Base-by-base conservation (phyloP, 2,329 filamentous ascomycete species). In the Septoria linicola region DNA sequence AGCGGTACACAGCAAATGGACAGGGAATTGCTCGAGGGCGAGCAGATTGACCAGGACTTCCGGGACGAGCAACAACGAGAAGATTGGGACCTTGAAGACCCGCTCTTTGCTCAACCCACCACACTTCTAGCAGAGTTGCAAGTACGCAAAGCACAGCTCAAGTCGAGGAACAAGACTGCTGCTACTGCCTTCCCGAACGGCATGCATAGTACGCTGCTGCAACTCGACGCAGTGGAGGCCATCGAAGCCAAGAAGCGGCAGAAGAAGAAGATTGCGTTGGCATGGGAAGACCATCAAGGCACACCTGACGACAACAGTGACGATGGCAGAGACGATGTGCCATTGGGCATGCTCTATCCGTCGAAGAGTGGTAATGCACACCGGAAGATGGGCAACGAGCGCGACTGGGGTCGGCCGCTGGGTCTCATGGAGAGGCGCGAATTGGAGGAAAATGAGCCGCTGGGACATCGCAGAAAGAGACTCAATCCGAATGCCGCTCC, bases 91-190 rank as follows among this genome's bases (percentile, higher is more conserved):
- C 60, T 64, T 8, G 64, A 68, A 20, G 75, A 77, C 2, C 63
- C 76, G 1, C 85, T 82, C 57, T 78, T 84, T 46, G 89, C 88
- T 0, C 80, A 84, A 3, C 93, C 93, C 0, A 95, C 90, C 1
- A 99, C 93, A 0, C 78, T 99, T 0, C 80, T 99, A 19, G 93
- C 93, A 0, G 93, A 99, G 68, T 76, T 99, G 6, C 89, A 96
- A 67, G 74, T 95, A 58, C 86, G 93, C 43, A 97, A 99, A 68
- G 84, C 88, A 53, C 88, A 96, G 61, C 85, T 95, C 63, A 91
- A 89, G 69, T 77, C 84, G 55, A 84, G 93, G 30, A 93, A 85
- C 23, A 81, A 84, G 17, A 86, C 86, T 11, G 78, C 84, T 17
- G 77, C 80, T 25, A 81, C 78, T 11, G 73, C 78, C 1, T 80